These are phyloP conservation scores for Lumnitzera racemosa DNA, from an alignment of 345 rosid species.

Conservation along the genomic window DNA sequence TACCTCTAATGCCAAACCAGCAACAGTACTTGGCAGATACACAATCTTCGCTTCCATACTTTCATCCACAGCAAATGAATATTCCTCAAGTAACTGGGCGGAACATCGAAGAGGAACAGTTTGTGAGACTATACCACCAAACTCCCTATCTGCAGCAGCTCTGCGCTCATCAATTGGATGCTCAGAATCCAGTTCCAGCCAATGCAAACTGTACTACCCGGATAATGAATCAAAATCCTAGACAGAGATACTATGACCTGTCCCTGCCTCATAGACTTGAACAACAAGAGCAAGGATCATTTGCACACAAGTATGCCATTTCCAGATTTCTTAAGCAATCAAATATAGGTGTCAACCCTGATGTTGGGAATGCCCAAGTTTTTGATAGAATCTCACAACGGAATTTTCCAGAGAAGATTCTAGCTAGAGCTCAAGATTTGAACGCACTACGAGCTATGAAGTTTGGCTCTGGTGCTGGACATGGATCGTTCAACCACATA, in stretches of 20 bases:
- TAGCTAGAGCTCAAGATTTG: slow-evolving; percentile 50
- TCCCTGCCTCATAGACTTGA: slow-evolving; percentile 32
- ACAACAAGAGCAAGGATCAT: slow-evolving; percentile 39
- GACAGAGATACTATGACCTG: slow-evolving; percentile 40
- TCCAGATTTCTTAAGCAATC: slow-evolving; percentile 33
- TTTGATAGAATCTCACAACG: slow-evolving; percentile 32
- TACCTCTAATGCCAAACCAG: slow-evolving; percentile 32
- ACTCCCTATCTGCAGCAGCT: slow-evolving; percentile 37
- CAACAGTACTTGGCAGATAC: slow-evolving; percentile 40
- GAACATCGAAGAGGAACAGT: slow-evolving; percentile 41
- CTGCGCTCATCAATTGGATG: slow-evolving; percentile 25
- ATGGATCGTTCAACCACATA: slow-evolving; percentile 25
- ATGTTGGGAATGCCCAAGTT: slow-evolving; percentile 17
- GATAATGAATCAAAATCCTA: slow-evolving; percentile 16
- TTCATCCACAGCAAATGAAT: slow-evolving; percentile 28
- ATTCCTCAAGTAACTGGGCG: slow-evolving; percentile 39
- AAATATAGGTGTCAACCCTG: slow-evolving; percentile 15
- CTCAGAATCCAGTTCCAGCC: slow-evolving; percentile 30
- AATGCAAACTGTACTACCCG: slow-evolving; percentile 22
- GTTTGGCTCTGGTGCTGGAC: slow-evolving; percentile 34
- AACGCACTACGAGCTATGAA: slow-evolving; percentile 40
- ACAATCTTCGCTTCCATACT: slow-evolving; percentile 31
- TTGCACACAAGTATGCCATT: slow-evolving; percentile 27
- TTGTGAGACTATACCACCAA: slow-evolving; percentile 35
- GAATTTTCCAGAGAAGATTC: slow-evolving; percentile 51